Base-by-base conservation (phyloP, 495 filamentous ascomycete species). In the Chaetomium cochliodes region DNA sequence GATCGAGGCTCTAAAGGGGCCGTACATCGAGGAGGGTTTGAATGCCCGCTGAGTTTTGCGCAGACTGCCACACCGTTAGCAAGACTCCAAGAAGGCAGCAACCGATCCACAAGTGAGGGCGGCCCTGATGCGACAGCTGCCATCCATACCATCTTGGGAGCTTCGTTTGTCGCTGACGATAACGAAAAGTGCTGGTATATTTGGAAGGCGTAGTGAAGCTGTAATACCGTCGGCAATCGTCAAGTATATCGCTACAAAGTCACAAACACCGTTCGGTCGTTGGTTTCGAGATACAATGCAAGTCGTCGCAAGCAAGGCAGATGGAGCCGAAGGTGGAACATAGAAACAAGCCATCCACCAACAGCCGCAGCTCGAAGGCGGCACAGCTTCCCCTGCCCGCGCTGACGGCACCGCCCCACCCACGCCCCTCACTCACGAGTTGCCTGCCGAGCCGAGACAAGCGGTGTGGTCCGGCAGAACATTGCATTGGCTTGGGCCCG, bases 1-100 rank as follows among this genome's bases (percentile, higher is more conserved):
- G 25, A 13, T 47, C 23, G 30, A 16, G 54, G 9, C n/a, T 18
- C 22, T 56, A 58, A n/a, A 63, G 39, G 49, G 64, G 52, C 64
- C 90, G 70, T 90, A 98, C 94, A 83, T 98, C 96, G 78, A 98
- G 92, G 65, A 98, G 88, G 73, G 93, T 97, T 80, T 96, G 92
- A 76, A 98, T 98, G 76, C 94, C 94, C 71, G 90, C 88, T 70
- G 93, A 97, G 83, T 97, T 97, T 84, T 98, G 96, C 70, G 93
- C 96, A 72, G 94, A 94, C 94, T 98, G 26, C 15, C 0, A n/a
- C 23, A 6, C 53, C 3, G 46, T 67, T 57, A 69, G 66, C 55
- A 54, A 44, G 16, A 20, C 18, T 15, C 12, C 5, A 3, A 4
- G 8, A 55, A 37, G n/a, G 7, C 30, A 22, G 7, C 28, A 6